Evolutionary conservation across 768 basidiomycete genomes (phyloP).

Genomic region (Amanita subjunquillea): DNA sequence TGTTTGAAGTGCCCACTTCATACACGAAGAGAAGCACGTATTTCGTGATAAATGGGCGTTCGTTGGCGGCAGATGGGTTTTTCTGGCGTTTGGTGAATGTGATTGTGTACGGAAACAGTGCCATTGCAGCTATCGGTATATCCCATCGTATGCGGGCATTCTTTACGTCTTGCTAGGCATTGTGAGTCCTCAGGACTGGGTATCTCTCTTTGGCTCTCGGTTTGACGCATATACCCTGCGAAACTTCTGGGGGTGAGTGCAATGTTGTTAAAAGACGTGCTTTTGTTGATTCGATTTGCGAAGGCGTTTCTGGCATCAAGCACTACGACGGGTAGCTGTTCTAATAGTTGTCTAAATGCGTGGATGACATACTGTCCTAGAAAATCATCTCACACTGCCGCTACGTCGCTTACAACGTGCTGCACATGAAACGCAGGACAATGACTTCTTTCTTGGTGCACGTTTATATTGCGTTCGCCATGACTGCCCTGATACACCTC

Average conservation of each 20-base stretch:
- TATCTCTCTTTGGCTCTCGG: constrained; percentile 12
- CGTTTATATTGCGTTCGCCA: constrained; percentile 17
- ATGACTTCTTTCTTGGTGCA: constrained; percentile 9
- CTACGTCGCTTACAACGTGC: constrained; percentile 4
- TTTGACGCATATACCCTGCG: constrained; percentile 12
- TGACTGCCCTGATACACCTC: constrained; percentile 21
- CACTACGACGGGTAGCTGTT: constrained; percentile 12
- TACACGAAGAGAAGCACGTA: constrained; percentile 7
- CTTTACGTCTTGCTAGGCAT: constrained; percentile 8
- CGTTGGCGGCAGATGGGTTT: constrained; percentile 6
- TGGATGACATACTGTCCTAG: constrained; percentile 1
- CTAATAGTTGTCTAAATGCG: background rate
- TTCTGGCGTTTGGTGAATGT: constrained; percentile 10
- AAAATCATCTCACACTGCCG: constrained; percentile 2
- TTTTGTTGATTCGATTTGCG: background rate
- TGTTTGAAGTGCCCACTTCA: constrained; percentile 14
- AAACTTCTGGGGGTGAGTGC: constrained; percentile 17
- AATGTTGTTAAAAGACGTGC: background rate
- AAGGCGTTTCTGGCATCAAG: constrained; percentile 17
- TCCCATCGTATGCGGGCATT: constrained; percentile 7
- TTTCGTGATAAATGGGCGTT: constrained; percentile 8
- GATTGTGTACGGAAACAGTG: constrained; percentile 11
- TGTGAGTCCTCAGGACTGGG: constrained; percentile 15
- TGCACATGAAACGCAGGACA: constrained; percentile 7
- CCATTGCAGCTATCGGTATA: constrained; percentile 4